These are phyloP conservation scores for Auricularia sp. DNA, from an alignment of 768 basidiomycete genomes.

Conservation along the genomic window DNA sequence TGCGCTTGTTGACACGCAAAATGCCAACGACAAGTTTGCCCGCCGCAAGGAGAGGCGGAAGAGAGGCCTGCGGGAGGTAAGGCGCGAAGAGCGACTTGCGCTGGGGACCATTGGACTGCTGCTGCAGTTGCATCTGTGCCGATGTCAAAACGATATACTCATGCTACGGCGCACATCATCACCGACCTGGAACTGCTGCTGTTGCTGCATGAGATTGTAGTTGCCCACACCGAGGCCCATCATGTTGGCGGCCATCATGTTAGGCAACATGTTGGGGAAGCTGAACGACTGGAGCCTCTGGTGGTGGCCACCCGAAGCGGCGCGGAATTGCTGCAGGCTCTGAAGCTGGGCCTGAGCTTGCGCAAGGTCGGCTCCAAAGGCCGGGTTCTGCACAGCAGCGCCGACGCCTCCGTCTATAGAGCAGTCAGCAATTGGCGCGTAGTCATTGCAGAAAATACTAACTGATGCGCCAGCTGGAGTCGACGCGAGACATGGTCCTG, in stretches of 20 bases:
- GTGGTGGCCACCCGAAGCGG: slow-evolving; percentile 87
- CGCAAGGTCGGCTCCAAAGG: slow-evolving; percentile 75
- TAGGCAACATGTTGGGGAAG: slow-evolving; percentile 96
- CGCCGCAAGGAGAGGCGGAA: slow-evolving; percentile 90
- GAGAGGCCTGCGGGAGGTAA: slow-evolving; percentile 93
- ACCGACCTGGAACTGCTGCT: slow-evolving; percentile 73
- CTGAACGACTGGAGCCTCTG: slow-evolving; percentile 96
- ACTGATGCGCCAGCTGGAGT: slow-evolving; percentile 88
- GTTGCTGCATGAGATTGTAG: slow-evolving; percentile 80
- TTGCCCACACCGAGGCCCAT: slow-evolving; percentile 81
- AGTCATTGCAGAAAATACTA: slow-evolving; percentile 22
- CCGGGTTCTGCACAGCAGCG: slow-evolving; percentile 44
- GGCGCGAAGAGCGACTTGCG: slow-evolving; percentile 98
- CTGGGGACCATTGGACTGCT: slow-evolving; percentile 84
- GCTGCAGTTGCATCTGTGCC: slow-evolving; percentile 68
- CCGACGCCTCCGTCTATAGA: slow-evolving; percentile 65
- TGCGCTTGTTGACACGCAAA: slow-evolving; percentile 94
- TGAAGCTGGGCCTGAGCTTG: slow-evolving; percentile 95
- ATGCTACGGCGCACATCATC: neutral
- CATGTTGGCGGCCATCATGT: slow-evolving; percentile 95
- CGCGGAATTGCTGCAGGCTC: slow-evolving; percentile 93
- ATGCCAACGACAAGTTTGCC: slow-evolving; percentile 98
- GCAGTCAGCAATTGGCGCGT: slow-evolving; percentile 8
- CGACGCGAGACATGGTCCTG: slow-evolving; percentile 62
- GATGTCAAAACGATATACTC: neutral